Conservation (phyloP, 169 alveolate genomes). For the Toxoplasma gondii region DNA sequence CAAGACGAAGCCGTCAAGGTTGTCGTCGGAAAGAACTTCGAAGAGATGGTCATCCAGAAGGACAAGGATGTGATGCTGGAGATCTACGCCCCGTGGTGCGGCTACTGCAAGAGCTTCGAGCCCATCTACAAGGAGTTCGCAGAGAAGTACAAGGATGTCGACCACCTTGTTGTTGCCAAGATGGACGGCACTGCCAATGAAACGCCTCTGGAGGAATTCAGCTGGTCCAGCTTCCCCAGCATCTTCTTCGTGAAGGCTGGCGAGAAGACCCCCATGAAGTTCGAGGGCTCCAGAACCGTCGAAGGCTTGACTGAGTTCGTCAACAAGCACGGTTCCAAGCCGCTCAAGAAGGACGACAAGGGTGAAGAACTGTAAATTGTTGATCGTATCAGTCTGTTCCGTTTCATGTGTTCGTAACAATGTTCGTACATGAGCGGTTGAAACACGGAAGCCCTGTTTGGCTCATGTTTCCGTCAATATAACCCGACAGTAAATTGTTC, state of each 20-base stretch:
- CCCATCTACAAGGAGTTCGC: slow-evolving; percentile 82
- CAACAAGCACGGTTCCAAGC: slow-evolving; percentile 71
- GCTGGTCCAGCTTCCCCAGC: slow-evolving; percentile 74
- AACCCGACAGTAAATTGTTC: too few relatives aligned
- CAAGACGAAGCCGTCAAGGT: slow-evolving; percentile 85
- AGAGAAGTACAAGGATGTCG: slow-evolving; percentile 78
- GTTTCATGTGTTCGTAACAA: neutral
- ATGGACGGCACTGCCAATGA: slow-evolving; percentile 91
- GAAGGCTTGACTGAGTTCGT: slow-evolving; percentile 67
- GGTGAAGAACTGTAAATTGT: slow-evolving; percentile 51
- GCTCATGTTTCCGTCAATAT: neutral
- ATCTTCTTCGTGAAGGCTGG: slow-evolving; percentile 75
- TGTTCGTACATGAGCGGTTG: slow-evolving; percentile 1
- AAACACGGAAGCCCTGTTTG: slow-evolving; percentile 24
- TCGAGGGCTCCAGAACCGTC: slow-evolving; percentile 69
- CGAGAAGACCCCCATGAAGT: slow-evolving; percentile 64
- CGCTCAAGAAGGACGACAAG: slow-evolving; percentile 58
- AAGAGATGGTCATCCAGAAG: slow-evolving; percentile 78
- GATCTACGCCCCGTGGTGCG: slow-evolving; percentile 97
- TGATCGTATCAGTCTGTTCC: neutral
- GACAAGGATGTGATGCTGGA: slow-evolving; percentile 92
- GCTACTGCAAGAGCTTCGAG: slow-evolving; percentile 94
- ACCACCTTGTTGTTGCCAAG: slow-evolving; percentile 89
- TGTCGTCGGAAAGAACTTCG: slow-evolving; percentile 69
- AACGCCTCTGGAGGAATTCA: slow-evolving; percentile 75